Evolutionary conservation across 306 rosid genomes (phyloP).

Genomic region (Quercus ilex): DNA sequence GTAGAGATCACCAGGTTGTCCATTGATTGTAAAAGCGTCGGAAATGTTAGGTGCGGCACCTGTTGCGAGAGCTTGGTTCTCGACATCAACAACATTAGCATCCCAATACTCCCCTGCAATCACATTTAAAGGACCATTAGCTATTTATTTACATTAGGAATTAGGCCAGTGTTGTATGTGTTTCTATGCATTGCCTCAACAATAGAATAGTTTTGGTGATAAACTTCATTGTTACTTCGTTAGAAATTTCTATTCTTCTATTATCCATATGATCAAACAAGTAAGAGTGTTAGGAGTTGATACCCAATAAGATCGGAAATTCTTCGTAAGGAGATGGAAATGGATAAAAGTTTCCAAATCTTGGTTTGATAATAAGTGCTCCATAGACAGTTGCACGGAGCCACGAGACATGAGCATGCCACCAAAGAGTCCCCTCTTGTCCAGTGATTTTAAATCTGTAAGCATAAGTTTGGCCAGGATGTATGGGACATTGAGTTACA

Average conservation of each 20-base stretch:
- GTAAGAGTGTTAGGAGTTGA: too few relatives aligned
- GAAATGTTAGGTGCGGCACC: constrained; percentile 28
- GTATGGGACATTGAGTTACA: constrained; percentile 71
- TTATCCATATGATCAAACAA: too few relatives aligned
- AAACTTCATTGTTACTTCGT: too few relatives aligned
- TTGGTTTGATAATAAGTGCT: constrained; percentile 56
- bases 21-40: constrained; percentile 62
- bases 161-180: neutral
- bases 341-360: constrained; percentile 22
- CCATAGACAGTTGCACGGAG: constrained; percentile 66
- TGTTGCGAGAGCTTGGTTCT: constrained; percentile 7
- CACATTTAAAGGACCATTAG: neutral
- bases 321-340: constrained; percentile 41
- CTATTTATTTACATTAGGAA: too few relatives aligned
- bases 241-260: too few relatives aligned
- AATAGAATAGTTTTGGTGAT: too few relatives aligned
- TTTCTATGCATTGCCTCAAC: too few relatives aligned
- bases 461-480: constrained; percentile 31
- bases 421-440: constrained; percentile 84
- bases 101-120: constrained; percentile 79
- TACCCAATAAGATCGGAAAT: constrained; percentile 56
- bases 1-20: constrained; percentile 55
- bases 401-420: constrained; percentile 64
- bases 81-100: constrained; percentile 44
- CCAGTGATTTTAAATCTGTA: constrained; percentile 47